phyloP scores from a whole-genome alignment of 805 yeast species.

The Ogataea dorogensis region DNA sequence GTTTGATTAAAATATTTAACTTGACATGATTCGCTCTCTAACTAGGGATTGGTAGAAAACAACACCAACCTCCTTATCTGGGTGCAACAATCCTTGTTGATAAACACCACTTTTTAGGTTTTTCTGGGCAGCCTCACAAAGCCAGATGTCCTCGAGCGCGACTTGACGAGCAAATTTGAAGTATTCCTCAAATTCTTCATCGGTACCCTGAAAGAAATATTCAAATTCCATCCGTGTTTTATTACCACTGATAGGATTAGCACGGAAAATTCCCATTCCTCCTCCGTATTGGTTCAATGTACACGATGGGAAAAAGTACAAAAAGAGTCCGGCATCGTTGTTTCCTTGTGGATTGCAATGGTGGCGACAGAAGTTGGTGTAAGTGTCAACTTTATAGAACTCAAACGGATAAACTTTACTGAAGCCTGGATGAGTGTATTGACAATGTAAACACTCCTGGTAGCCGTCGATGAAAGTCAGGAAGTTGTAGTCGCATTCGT shows the following conservation, averaged over 20 bases:
- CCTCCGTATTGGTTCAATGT: slow-evolving; percentile 31
- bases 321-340: slow-evolving; percentile 24
- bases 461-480: slow-evolving; percentile 30
- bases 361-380: slow-evolving; percentile 30
- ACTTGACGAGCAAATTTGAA: slow-evolving; percentile 34
- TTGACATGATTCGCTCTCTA: slow-evolving; percentile 21
- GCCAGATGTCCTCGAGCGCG: slow-evolving; percentile 31
- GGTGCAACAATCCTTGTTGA: slow-evolving; percentile 29
- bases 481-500: slow-evolving; percentile 28
- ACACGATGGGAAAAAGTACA: slow-evolving; percentile 32
- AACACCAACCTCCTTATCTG: slow-evolving; percentile 29
- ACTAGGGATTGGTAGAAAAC: slow-evolving; percentile 23
- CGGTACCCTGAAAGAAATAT: slow-evolving; percentile 29
- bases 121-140: slow-evolving; percentile 32
- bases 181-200: slow-evolving; percentile 29
- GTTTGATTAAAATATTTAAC: too few relatives aligned
- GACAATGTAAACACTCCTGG: slow-evolving; percentile 32
- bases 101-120: slow-evolving; percentile 27
- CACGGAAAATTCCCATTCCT: slow-evolving; percentile 31
- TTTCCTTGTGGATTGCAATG: slow-evolving; percentile 22
- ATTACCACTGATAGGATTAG: slow-evolving; percentile 28
- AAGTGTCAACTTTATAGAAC: slow-evolving; percentile 27
- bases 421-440: slow-evolving; percentile 30
- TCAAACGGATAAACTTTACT: slow-evolving; percentile 29
- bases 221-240: slow-evolving; percentile 33